Base-by-base conservation (phyloP, 202 grass and related monocot species). In the Sporobolus alterniflorus region DNA sequence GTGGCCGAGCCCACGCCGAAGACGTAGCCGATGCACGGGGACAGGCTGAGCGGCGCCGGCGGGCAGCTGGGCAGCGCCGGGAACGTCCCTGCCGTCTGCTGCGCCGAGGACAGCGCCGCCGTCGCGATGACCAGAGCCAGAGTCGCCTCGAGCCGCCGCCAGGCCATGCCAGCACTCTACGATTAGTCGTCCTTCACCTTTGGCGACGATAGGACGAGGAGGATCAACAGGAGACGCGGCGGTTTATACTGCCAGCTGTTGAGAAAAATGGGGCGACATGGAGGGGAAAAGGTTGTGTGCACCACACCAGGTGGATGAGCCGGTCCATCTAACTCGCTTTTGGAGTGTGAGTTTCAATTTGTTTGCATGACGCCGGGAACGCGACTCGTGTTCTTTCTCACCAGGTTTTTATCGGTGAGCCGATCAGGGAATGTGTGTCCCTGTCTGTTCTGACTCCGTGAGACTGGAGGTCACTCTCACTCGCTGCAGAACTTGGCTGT, bases 21-120 rank as follows among this genome's bases (percentile, higher is more conserved):
- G 43, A 83, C 49, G 80, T 88, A 96, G 40, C 94, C 77, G 63
- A 96, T 74, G 83, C 94, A 96, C 21, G 91, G 90, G 0, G 90
- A 85, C 28, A 96, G 76, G 89, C 83, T 93, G 49, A 88, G 24
- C 15, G 84, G 71, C 31, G 81, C 69, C 20, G 88, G 82, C 25
- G 90, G 74, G 25, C 86, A 92, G 49, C 40, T 95, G 1, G 82
- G 90, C 69, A 94, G 1, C 52, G 24, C 1, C 47, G 49, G 77
- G 16, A 90, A 68, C n/a, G 73, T 5, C 31, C 36, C 36, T 8
- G 34, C 3, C 29, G 46, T 28, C 40, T 39, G 20, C 57, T 94
- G 92, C 31, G 77, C 90, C 11, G 67, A 12, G 31, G 75, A 83
- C 64, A 72, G n/a, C 16, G 76, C 10, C 21, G 83, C 36, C 42